Evolutionary conservation across 495 filamentous ascomycete genomes (phyloP), one percentile per base, ranked within the genome.

Genomic region (Aspergillus ellipticus): DNA sequence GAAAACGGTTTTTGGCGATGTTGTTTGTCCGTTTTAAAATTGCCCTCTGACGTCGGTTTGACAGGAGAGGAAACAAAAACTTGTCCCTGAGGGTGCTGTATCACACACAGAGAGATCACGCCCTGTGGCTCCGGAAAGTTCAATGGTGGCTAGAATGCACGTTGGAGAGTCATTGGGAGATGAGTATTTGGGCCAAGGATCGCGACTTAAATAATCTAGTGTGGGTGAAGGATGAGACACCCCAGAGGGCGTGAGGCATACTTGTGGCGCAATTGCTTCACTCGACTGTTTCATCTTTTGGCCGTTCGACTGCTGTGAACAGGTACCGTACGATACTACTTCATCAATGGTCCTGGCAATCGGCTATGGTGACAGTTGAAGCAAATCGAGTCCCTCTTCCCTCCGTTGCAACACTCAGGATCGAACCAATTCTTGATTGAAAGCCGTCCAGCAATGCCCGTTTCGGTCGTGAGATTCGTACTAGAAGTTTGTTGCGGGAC

Each of bases 61-160:
- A 63, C 45, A 37, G 82, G 82, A 82, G 86, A 85, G 87, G 87
- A 92, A 89, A 79, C 87, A 91, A 92, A 93, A 88, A 87, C 88
- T 77, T 82, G 83, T 92, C 88, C 80, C 70, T 68, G 85, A 87
- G 82, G 85, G 85, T 79, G 82, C 80, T 88, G 87, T 86, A 82
- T 79, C 68, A 83, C 87, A 83, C 72, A 89, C 82, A 83, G n/a
- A 86, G 80, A 82, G 72, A 74, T 48, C 59, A 17, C 3, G 10
- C 31, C 11, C n/a, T 16, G 9, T 28, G 20, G 16, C 24, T 39
- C 37, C 29, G 33, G 35, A 55, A 28, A 31, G 6, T 39, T 31
- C 31, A 42, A 26, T 20, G 42, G 28, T 41, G 52, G 51, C 42
- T 41, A 45, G 21, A 16, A 49, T 46, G 53, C 50, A 24, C 37